Conservation (phyloP, 176 grass and related monocot genomes). For the Calamus simplicifolius region DNA sequence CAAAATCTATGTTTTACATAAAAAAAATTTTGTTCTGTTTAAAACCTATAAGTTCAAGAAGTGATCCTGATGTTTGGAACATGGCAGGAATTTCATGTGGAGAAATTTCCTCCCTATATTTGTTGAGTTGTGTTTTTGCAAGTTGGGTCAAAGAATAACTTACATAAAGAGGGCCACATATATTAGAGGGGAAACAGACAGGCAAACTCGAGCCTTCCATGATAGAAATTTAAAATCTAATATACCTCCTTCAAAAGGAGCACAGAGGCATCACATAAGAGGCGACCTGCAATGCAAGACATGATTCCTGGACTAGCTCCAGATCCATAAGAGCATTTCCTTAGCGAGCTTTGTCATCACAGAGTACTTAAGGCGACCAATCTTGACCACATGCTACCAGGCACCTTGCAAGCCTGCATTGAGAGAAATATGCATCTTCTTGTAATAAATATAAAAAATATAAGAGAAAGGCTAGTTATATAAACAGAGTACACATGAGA, state of each 20-base stretch:
- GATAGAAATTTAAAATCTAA: constrained; percentile 10
- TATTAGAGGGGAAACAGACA: constrained; percentile 8
- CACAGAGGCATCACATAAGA: constrained; percentile 93
- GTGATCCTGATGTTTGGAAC: constrained; percentile 56
- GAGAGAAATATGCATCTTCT: background rate
- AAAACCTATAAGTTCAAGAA: constrained; percentile 74
- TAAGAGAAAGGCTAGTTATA: too few relatives aligned
- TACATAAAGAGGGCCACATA: constrained; percentile 39
- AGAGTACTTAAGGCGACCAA: constrained; percentile 80
- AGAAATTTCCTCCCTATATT: constrained; percentile 65
- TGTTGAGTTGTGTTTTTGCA: constrained; percentile 82
- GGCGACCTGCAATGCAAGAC: constrained; percentile 91
- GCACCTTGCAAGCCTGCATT: constrained; percentile 70
- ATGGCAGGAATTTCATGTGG: constrained; percentile 85
- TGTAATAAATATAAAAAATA: too few relatives aligned
- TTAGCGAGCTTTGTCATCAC: constrained; percentile 82
- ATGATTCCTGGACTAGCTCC: constrained; percentile 96
- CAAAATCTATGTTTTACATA: background rate
- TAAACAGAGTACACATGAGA: too few relatives aligned
- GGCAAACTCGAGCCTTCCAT: background rate
- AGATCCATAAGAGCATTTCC: constrained; percentile 83
- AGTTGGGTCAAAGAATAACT: constrained; percentile 99
- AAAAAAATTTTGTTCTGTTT: too few relatives aligned
- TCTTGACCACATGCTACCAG: constrained; percentile 90
- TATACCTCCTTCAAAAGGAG: constrained; percentile 82